phyloP scores from a whole-genome alignment of 1,284 basidiomycete genomes.

The Cerioporus squamosus region DNA sequence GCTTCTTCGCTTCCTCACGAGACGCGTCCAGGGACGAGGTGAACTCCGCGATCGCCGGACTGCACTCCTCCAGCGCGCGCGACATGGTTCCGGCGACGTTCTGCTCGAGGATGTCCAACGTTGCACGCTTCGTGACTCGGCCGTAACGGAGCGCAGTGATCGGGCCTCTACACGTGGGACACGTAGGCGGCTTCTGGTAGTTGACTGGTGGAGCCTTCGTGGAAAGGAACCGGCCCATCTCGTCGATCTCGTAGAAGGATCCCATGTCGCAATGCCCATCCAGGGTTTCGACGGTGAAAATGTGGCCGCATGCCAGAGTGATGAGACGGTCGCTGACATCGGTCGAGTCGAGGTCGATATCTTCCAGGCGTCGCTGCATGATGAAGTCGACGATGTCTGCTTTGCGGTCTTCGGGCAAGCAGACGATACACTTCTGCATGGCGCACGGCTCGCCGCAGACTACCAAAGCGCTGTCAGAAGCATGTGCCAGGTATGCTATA shows the following conservation, averaged over 20 bases:
- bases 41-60: slow-evolving; percentile 9
- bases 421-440: slow-evolving; percentile 57
- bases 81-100: slow-evolving; percentile 63
- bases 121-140: slow-evolving; percentile 62
- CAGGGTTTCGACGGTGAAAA: slow-evolving; percentile 74
- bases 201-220: slow-evolving; percentile 45
- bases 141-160: slow-evolving; percentile 61
- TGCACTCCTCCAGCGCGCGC: slow-evolving; percentile 15
- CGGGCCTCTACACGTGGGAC: slow-evolving; percentile 58
- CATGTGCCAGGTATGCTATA: neutral
- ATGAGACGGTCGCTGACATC: slow-evolving; percentile 60
- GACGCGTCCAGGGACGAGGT: slow-evolving; percentile 2
- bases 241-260: slow-evolving; percentile 52
- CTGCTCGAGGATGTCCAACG: slow-evolving; percentile 65
- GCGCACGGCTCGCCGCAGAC: slow-evolving; percentile 73
- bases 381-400: slow-evolving; percentile 62
- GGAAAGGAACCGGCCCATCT: slow-evolving; percentile 44
- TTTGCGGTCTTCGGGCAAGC: slow-evolving; percentile 48
- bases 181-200: slow-evolving; percentile 53
- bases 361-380: slow-evolving; percentile 53
- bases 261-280: slow-evolving; percentile 62
- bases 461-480: slow-evolving; percentile 27
- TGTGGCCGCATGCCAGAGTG: slow-evolving; percentile 65
- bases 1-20: slow-evolving; percentile 16
- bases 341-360: slow-evolving; percentile 48